Base-by-base conservation (phyloP, 768 basidiomycete species). In the Termitomyces sp. region DNA sequence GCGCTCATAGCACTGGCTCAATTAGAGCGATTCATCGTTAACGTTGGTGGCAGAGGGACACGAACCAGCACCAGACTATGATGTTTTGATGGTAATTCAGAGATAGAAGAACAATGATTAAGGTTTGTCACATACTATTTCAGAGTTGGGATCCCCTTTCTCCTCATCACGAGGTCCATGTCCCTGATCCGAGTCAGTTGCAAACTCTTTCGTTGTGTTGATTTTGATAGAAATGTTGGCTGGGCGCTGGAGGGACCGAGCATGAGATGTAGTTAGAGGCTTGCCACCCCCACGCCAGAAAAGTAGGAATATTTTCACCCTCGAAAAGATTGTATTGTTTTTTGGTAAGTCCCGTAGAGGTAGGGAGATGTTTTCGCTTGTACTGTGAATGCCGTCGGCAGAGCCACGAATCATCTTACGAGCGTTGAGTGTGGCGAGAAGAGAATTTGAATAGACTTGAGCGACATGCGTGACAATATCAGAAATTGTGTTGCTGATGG, bases 401-500 rank as follows among this genome's bases (percentile, higher is more conserved):
- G 75, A 65, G 8, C 69, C 72, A 41, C 77, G 76, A 54, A 84
- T 76, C 70, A 73, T 75, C 54, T 77, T 78, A 6, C 83, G 74
- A 12, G 81, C 81, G 53, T 86, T 86, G 53, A 85, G 75, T 0
- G 83, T 84, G 0, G 82, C 82, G 11, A 86, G 76, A n/a, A 86
- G 78, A 5, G 82, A 78, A 65, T 85, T 86, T 42, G 81, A 79
- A 65, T 85, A 86, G 5, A 86, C 83, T 85, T 42, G 3, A 34
- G 18, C 4, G 13, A 18, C 33, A n/a, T 50, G 8, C 47, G 8
- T 4, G 11, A 44, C 59, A 45, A 55, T 39, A 20, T 57, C 27
- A 61, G 54, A 11, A 33, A 6, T 53, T 39, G 18, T n/a, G 18
- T 9, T 3, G 22, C 61, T 54, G 42, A 44, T 31, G 30, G 15